Evolutionary conservation across 1,284 basidiomycete species (phyloP), one percentile per base, ranked within the genome.

Genomic region (Exobasidium cylindrosporum): DNA sequence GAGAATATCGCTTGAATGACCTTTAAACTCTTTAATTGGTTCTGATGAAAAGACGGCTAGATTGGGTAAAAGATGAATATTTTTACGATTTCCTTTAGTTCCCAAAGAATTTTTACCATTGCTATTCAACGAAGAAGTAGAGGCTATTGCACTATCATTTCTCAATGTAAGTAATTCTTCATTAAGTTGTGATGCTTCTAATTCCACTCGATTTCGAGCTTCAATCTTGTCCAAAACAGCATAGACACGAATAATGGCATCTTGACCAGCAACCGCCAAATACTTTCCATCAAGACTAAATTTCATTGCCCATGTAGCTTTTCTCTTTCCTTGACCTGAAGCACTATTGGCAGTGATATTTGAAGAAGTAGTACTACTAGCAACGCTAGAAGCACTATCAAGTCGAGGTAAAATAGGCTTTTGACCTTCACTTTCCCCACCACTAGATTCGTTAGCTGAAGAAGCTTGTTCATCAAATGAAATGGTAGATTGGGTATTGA

Each of bases 1-100:
- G 21, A 82, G 45, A 1, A 82, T 74, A 47, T 81, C 81, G 44
- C 75, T 74, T 4, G 65, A 69, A 54, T 82, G 81, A 0, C 78
- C 80, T 14, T 54, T 47, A 49, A 74, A 81, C 50, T 77, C 71
- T 28, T 73, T 65, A 2, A 79, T 52, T 5, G 81, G 81, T 3
- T 59, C 46, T 3, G 70, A 58, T 13, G 63, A 55, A 58, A 74
- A 72, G 35, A 73, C 69, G 5, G 57, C 24, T n/a, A 30, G 54
- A 23, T 24, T 55, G 5, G 24, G 21, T 3, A 30, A 29, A n/a
- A 26, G 13, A 21, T 17, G n/a, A 1, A 14, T 26, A 17, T 11
- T 26, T 44, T 55, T 31, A 23, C 53, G 29, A 13, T 28, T 26
- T 13, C 21, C 21, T 28, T 55, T 55, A 26, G 7, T 7, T 29